These are phyloP conservation scores for Tolypocladium inflatum DNA, from an alignment of 2,329 filamentous ascomycete species.

Conservation along the genomic window DNA sequence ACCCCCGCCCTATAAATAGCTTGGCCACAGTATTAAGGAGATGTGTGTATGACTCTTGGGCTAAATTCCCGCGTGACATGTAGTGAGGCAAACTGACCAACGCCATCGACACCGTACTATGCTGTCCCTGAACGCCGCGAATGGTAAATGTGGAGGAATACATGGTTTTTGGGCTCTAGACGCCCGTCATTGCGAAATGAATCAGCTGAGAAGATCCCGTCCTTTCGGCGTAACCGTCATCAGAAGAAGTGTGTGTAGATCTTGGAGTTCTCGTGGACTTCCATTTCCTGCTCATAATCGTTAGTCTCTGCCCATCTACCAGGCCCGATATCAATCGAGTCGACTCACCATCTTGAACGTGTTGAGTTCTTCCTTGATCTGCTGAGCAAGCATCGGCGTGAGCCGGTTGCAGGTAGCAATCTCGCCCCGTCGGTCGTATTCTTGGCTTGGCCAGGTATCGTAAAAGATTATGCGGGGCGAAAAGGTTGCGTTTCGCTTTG, in stretches of 20 bases:
- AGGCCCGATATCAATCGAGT: not conserved
- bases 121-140: slow-evolving; percentile 45
- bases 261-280: slow-evolving; percentile 97
- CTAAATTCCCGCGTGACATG: slow-evolving; percentile 24
- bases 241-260: slow-evolving; percentile 99
- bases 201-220: slow-evolving; percentile 13
- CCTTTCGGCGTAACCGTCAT: slow-evolving; percentile 31
- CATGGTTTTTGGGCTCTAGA: slow-evolving; percentile 27
- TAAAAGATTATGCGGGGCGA: slow-evolving; percentile 91
- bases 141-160: slow-evolving; percentile 39
- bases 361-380: slow-evolving; percentile 99
- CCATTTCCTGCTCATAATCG: slow-evolving; percentile 70
- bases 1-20: not conserved
- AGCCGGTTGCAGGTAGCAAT: slow-evolving; percentile 96
- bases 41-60: slow-evolving; percentile 26
- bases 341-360: slow-evolving; percentile 79
- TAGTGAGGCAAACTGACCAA: slow-evolving; percentile 32
- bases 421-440: slow-evolving; percentile 93
- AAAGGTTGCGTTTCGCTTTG: slow-evolving; percentile 62
- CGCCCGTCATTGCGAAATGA: slow-evolving; percentile 16
- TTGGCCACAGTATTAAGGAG: slow-evolving; percentile 21
- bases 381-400: slow-evolving; percentile 93
- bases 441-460: slow-evolving; percentile 90
- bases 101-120: slow-evolving; percentile 49
- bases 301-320: slow-evolving; percentile 22